Evolutionary conservation across 2,329 filamentous ascomycete genomes (phyloP), one percentile per base, ranked within the genome.

Genomic region (Claviceps fusiformis): DNA sequence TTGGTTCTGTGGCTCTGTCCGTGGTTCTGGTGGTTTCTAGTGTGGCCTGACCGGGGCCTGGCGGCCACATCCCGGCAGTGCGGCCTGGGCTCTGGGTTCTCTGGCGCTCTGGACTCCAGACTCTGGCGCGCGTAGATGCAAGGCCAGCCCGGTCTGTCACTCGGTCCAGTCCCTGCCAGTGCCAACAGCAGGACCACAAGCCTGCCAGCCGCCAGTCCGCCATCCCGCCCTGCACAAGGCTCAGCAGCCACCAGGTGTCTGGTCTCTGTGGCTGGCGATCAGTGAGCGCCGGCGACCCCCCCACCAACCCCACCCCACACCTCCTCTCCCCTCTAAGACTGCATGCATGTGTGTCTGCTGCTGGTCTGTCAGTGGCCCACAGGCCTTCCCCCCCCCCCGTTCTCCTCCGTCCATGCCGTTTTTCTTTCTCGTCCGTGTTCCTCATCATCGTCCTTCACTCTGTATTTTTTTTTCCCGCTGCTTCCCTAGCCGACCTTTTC

Each of bases 401-500:
- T 31, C 64, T 65, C 68, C 67, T 66, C 67, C 69, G 63, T 66
- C 65, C 67, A 46, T 55, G 66, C 62, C 65, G 66, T 65, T 61
- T 62, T 70, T 70, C 67, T 55, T 31, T 60, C 61, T 63, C 60
- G 59, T 60, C 65, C 65, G 65, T 65, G 64, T 66, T 62, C 63
- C 63, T 64, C 64, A 64, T 63, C 61, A 62, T 63, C 60, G 63
- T 67, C 61, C 64, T 62, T 62, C 60, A 63, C 29, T 67, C 66
- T 65, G 62, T 62, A 65, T 69, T 67, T 64, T 60, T 61, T 19
- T 19, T 19, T 1, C 19, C 61, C 61, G 59, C 61, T 56, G 63
- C 63, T 65, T 66, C 64, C 63, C 62, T 66, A 66, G 67, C 61
- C 59, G 60, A 59, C 60, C 59, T 61, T 69, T 73, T 71, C 65